Percentiles rank a stretch among this genome's conserved stretches.
These are phyloP conservation scores for Tylopilus orsonianus DNA, from an alignment of 1,284 basidiomycete genomes.

Conservation along the genomic window DNA sequence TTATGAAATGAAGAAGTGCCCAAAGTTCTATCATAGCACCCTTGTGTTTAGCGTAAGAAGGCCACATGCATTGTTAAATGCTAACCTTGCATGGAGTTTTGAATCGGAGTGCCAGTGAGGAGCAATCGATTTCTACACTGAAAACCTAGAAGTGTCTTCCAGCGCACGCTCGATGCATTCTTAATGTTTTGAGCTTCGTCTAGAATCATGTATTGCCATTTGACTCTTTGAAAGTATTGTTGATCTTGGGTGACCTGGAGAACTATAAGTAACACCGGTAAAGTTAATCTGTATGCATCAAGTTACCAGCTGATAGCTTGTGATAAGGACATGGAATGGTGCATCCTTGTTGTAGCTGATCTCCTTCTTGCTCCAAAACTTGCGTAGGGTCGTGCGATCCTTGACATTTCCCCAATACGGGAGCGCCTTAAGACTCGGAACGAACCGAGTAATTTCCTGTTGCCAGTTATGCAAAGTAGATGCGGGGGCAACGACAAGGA, in stretches of 20 bases:
- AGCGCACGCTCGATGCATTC: slow-evolving; percentile 94
- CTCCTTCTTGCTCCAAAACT: slow-evolving; percentile 99
- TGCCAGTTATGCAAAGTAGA: slow-evolving; percentile 99
- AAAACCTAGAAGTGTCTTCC: slow-evolving; percentile 97
- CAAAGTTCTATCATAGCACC: slow-evolving; percentile 80
- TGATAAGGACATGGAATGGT: slow-evolving; percentile 96
- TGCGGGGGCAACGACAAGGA: slow-evolving; percentile 98
- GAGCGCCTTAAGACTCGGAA: slow-evolving; percentile 89
- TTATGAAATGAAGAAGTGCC: slow-evolving; percentile 99
- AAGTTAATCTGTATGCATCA: background rate
- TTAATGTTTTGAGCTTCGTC: slow-evolving; percentile 99
- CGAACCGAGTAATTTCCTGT: slow-evolving; percentile 95
- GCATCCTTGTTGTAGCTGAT: slow-evolving; percentile 95
- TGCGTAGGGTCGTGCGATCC: slow-evolving; percentile 91
- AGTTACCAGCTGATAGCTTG: slow-evolving; percentile 92
- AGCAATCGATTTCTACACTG: slow-evolving; percentile 95
- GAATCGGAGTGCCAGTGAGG: slow-evolving; percentile 97
- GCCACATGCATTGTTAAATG: background rate
- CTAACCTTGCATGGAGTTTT: slow-evolving; percentile 99
- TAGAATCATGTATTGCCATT: slow-evolving; percentile 99
- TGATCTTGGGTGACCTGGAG: slow-evolving; percentile 90
- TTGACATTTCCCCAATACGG: slow-evolving; percentile 99
- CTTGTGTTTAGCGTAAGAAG: slow-evolving; percentile 13
- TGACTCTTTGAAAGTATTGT: slow-evolving; percentile 96
- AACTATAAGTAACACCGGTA: slow-evolving; percentile 9